Evolutionary conservation across 768 basidiomycete genomes (phyloP).

Genomic region (Serendipita sp.): DNA sequence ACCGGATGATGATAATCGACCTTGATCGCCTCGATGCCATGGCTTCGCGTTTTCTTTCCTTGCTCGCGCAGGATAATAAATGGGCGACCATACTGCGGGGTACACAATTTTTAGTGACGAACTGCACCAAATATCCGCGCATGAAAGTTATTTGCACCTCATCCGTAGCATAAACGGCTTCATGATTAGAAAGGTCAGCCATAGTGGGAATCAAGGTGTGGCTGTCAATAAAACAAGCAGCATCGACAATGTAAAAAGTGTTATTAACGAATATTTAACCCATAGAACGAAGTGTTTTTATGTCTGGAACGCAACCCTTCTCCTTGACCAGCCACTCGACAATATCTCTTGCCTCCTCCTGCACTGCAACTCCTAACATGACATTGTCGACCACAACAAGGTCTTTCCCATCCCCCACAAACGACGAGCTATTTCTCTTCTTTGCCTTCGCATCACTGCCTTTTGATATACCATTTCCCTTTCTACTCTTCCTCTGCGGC

Average conservation of each 20-base stretch:
- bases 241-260: background rate
- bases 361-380: slow-evolving; percentile 54
- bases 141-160: slow-evolving; percentile 33
- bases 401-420: slow-evolving; percentile 36
- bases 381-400: slow-evolving; percentile 33
- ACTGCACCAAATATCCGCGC: background rate
- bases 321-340: slow-evolving; percentile 52
- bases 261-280: background rate
- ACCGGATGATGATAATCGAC: slow-evolving; percentile 23
- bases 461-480: slow-evolving; percentile 8
- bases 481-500: slow-evolving; percentile 10
- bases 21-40: slow-evolving; percentile 93
- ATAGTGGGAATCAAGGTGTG: background rate
- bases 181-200: slow-evolving; percentile 19
- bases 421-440: too few species aligned
- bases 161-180: slow-evolving; percentile 75
- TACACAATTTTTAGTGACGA: too few species aligned
- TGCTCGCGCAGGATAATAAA: slow-evolving; percentile 96
- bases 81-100: slow-evolving; percentile 70
- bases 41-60: slow-evolving; percentile 74
- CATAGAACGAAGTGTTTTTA: slow-evolving; percentile 35
- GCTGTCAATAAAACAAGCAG: background rate
- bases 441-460: slow-evolving; percentile 12
- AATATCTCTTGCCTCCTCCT: slow-evolving; percentile 48
- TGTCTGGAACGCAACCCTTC: slow-evolving; percentile 58